Percentiles rank a stretch among this genome's conserved stretches.
These are phyloP conservation scores for Stipa capillata DNA, from an alignment of 176 grass and related monocot species.

Conservation along the genomic window DNA sequence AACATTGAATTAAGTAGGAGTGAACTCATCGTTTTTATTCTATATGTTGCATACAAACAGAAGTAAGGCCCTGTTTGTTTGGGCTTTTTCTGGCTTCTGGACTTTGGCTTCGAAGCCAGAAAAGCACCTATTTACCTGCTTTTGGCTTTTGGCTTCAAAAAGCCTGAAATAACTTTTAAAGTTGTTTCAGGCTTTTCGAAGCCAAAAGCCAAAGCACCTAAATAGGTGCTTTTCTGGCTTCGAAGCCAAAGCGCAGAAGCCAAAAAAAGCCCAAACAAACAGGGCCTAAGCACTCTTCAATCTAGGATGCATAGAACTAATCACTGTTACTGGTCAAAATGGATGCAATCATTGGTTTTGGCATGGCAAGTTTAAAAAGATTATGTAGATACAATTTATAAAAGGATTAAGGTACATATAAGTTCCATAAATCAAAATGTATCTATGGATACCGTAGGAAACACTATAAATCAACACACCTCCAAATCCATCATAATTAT, in stretches of 20 bases:
- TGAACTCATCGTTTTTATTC: not conserved
- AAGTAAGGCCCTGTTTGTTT: not conserved
- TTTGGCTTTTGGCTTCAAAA: too few relatives aligned
- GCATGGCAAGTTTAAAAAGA: not conserved
- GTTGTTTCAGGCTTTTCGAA: too few relatives aligned
- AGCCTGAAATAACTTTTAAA: too few relatives aligned
- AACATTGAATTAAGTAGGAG: not conserved
- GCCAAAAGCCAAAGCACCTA: too few relatives aligned
- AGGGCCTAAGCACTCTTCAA: too few relatives aligned
- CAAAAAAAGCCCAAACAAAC: too few relatives aligned
- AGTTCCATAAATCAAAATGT: not conserved
- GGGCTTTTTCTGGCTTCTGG: too few relatives aligned
- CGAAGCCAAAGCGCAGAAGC: too few relatives aligned
- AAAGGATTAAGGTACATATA: not conserved
- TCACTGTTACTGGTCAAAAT: not conserved
- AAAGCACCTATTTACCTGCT: too few relatives aligned
- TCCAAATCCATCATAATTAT: not conserved
- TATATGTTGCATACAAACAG: not conserved
- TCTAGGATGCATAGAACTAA: not conserved
- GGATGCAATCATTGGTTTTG: not conserved
- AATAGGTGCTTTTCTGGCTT: too few relatives aligned
- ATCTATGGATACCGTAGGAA: not conserved
- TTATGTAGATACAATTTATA: rapidly evolving
- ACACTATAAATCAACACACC: not conserved
- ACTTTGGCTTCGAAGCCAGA: too few relatives aligned